A percentile compares a stretch with the other conserved stretches of the same genome.
These are phyloP conservation scores for Argentina anserina DNA, from an alignment of 306 rosid genomes.

Conservation along the genomic window DNA sequence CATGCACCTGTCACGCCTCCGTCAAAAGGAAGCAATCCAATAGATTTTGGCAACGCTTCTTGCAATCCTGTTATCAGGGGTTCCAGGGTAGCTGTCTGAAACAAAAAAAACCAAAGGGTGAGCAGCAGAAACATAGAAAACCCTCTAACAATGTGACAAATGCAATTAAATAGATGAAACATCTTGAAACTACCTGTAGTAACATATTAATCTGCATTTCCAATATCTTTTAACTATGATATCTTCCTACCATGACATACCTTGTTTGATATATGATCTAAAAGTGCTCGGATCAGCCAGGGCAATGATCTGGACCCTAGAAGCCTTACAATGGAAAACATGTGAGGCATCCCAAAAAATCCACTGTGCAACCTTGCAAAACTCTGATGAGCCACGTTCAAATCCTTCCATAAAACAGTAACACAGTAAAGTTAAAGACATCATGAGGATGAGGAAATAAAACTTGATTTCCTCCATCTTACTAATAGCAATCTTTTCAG, in stretches of 20 bases:
- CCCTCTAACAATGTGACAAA: background rate
- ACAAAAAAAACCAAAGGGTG: slow-evolving; percentile 25
- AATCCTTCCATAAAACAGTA: slow-evolving; percentile 47
- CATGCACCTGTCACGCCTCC: slow-evolving; percentile 84
- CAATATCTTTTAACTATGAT: background rate
- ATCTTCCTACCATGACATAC: slow-evolving; percentile 33
- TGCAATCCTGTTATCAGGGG: slow-evolving; percentile 89
- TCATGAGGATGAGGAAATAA: background rate
- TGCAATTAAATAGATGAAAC: background rate
- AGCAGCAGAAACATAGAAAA: slow-evolving; percentile 5
- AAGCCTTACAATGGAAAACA: slow-evolving; percentile 74
- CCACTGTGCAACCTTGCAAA: slow-evolving; percentile 92
- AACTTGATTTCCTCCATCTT: background rate
- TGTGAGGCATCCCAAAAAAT: slow-evolving; percentile 94
- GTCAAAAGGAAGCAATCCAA: slow-evolving; percentile 95
- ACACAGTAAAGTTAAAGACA: background rate
- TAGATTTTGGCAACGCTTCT: slow-evolving; percentile 91
- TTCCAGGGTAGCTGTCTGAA: slow-evolving; percentile 80
- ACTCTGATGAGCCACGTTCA: slow-evolving; percentile 97
- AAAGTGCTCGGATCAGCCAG: slow-evolving; percentile 93
- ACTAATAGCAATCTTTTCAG: background rate
- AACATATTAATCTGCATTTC: background rate
- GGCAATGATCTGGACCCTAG: slow-evolving; percentile 96
- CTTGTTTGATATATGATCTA: slow-evolving; percentile 96
- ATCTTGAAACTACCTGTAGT: background rate